Evolutionary conservation across 2,329 filamentous ascomycete species (phyloP), one percentile per base, ranked within the genome.

Genomic region (Cadophora luteo-olivacea): DNA sequence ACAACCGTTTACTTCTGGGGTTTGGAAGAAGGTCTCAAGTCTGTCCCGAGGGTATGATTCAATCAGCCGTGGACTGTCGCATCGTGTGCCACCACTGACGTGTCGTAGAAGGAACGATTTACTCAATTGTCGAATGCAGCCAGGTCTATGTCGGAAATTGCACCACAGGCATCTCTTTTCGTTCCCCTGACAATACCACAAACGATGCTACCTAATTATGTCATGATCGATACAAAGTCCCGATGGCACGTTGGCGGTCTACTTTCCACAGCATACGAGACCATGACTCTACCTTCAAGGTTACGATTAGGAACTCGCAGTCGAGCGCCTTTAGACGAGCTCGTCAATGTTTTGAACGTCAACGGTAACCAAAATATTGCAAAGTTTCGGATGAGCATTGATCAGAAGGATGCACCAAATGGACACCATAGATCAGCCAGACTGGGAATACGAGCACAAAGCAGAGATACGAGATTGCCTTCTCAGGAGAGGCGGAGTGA

Each of bases 1-100:
- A 87, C 89, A 41, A 89, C 89, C 62, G 87, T 97, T 38, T 97
- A 93, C 92, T 86, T 94, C 14, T 98, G 94, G 91, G 94, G 91
- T 0, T 78, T 94, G 25, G 91, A 97, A 78, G 89, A 91, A 66
- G 81, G 82, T 1, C 82, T 84, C 51, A 82, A 79, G 61, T 85
- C 82, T 54, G 81, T 84, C 36, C 80, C 85, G 49, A 83, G 87
- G 75, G 88, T 90, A 78, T 79, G 81, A 76, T 69, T 68, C 48
- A 19, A 57, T 33, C 16, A 38, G 14, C 33, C 24, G 58, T 55
- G n/a, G n/a, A 16, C 38, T 32, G 24, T 63, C 57, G 41, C 49
- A n/a, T 48, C 12, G 41, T 51, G 36, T 60, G 48, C 49, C 29
- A 25, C 57, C 16, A 51, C 68, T 76, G 48, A 75, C 33, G 33